These are phyloP conservation scores for Calonectria honghensis DNA, from an alignment of 2,329 filamentous ascomycete species.

Conservation along the genomic window DNA sequence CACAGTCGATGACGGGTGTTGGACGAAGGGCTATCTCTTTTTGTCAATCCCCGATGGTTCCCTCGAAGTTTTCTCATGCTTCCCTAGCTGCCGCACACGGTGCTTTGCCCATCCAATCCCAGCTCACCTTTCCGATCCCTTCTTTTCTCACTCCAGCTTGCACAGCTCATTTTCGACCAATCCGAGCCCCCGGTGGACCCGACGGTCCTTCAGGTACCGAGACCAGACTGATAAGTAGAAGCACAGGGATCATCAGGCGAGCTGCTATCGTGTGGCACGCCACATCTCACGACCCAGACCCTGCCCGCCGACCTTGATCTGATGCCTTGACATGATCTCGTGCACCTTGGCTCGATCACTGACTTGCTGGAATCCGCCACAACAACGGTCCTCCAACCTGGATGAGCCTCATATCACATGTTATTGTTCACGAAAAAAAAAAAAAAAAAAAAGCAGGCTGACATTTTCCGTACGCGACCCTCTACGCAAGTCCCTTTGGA, in stretches of 20 bases:
- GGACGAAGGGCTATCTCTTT: conserved; percentile 28
- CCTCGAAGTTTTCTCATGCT: conserved; percentile 27
- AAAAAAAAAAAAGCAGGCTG: not conserved
- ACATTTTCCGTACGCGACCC: conserved; percentile 14
- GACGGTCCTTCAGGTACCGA: conserved; percentile 44
- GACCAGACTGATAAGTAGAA: conserved; percentile 53
- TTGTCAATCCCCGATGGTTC: conserved; percentile 28
- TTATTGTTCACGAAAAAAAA: conserved; percentile 8
- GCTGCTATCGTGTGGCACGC: conserved; percentile 52
- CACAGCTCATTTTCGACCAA: conserved; percentile 38
- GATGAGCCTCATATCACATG: conserved; percentile 52
- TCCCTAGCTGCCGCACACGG: conserved; percentile 10
- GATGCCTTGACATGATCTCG: conserved; percentile 53
- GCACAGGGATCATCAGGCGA: conserved; percentile 55
- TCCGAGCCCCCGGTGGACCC: conserved; percentile 42
- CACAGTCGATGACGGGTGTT: conserved; percentile 30
- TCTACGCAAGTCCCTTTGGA: conserved; percentile 29
- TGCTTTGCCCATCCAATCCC: conserved; percentile 28
- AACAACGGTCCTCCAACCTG: conserved; percentile 35
- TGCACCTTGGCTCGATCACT: conserved; percentile 46
- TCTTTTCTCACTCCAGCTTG: conserved; percentile 29
- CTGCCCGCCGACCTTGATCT: conserved; percentile 49
- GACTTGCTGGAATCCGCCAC: conserved; percentile 45
- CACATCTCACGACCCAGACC: conserved; percentile 54
- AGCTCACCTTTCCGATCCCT: conserved; percentile 13